A percentile compares a stretch with the other conserved stretches of the same genome.
These are phyloP conservation scores for Avena atlantica DNA, from an alignment of 176 grass and related monocot species.

Conservation along the genomic window DNA sequence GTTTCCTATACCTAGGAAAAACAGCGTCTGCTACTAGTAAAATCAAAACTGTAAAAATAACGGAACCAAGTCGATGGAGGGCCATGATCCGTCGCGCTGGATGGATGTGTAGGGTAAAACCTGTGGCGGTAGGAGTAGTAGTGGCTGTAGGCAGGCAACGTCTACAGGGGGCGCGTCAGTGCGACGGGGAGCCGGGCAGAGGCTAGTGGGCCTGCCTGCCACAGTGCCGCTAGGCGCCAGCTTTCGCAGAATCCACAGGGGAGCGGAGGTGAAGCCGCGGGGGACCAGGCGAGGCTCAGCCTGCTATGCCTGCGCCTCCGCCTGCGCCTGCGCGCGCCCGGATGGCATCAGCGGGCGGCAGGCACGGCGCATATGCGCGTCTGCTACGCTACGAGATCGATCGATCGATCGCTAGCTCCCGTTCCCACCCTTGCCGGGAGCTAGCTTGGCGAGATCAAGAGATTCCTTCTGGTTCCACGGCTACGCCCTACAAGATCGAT, in stretches of 20 bases:
- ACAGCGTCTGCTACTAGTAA: not conserved
- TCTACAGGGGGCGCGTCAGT: not conserved
- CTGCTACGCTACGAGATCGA: not conserved
- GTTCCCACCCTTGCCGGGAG: not conserved
- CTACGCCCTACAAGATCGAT: not conserved
- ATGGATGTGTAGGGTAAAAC: not conserved
- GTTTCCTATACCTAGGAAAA: not conserved
- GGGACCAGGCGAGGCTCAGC: constrained; percentile 23
- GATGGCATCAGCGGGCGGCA: not conserved
- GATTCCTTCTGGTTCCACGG: not conserved
- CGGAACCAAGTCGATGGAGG: not conserved
- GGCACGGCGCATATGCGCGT: not conserved
- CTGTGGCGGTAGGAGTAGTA: not conserved
- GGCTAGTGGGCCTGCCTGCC: constrained; percentile 17
- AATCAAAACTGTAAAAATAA: no score
- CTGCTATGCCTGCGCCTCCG: not conserved
- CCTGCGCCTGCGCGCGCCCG: not conserved
- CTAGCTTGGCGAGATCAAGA: no score
- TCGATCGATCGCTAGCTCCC: not conserved
- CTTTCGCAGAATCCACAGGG: constrained; percentile 17
- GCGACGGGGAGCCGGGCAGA: not conserved
- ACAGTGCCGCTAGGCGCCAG: not conserved
- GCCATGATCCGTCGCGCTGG: constrained; percentile 15
- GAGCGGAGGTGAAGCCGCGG: not conserved
- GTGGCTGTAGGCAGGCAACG: not conserved